phyloP scores from a whole-genome alignment of 192 early-diverging fungal species.

The Allomyces macrogynus region DNA sequence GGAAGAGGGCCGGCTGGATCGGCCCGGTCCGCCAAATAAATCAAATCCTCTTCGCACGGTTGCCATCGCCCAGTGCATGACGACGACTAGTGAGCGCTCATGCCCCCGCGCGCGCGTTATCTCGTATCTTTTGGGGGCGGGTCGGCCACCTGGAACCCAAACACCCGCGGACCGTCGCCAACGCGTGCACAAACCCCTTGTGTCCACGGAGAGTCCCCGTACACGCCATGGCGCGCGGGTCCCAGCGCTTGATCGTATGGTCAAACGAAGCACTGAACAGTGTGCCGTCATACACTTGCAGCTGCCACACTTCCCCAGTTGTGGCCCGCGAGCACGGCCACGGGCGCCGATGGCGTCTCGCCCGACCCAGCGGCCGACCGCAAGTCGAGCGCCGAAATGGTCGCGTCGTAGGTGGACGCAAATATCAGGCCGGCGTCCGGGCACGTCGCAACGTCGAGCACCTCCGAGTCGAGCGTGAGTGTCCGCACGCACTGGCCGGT shows the following conservation, averaged over 20 bases:
- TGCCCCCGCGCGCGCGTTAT: too few species aligned
- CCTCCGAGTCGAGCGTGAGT: constrained; percentile 22
- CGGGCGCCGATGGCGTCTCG: constrained; percentile 12
- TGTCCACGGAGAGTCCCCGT: constrained; percentile 23
- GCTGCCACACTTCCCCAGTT: constrained; percentile 44
- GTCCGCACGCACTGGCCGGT: constrained; percentile 21
- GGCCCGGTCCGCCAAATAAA: too few species aligned
- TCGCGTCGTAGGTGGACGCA: constrained; percentile 33
- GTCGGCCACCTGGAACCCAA: constrained; percentile 26
- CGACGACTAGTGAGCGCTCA: too few species aligned
- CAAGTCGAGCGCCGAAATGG: constrained; percentile 22
- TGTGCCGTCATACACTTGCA: constrained; percentile 22
- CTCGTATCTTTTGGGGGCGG: too few species aligned
- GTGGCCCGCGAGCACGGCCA: constrained; percentile 26
- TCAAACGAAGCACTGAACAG: constrained; percentile 27
- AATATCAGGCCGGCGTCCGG: constrained; percentile 19
- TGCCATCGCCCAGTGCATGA: too few species aligned
- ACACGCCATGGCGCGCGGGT: constrained; percentile 17
- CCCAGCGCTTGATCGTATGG: constrained; percentile 27
- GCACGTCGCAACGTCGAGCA: constrained; percentile 21
- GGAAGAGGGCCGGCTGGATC: too few species aligned
- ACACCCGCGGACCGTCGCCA: constrained; percentile 19
- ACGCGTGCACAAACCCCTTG: constrained; percentile 25
- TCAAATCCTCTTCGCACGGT: too few species aligned
- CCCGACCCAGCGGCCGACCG: not conserved